Base-by-base conservation (phyloP, 495 filamentous ascomycete genomes). In the Xylaria nigripes region DNA sequence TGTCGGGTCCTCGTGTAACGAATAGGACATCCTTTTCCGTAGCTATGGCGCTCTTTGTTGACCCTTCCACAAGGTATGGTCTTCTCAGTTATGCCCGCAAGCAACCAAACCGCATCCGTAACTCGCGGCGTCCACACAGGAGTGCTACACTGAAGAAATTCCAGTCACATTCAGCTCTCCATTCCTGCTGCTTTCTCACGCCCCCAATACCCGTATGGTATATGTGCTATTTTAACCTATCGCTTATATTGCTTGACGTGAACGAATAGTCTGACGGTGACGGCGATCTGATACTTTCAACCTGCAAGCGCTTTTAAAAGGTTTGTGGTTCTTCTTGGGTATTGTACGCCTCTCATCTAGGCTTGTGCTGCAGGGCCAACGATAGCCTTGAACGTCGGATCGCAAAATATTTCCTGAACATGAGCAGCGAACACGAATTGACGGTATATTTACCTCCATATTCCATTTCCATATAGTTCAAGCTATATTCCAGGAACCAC, bases 41-140 rank as follows among this genome's bases (percentile, higher is more conserved):
- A 30, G 32, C 15, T 40, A 47, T 36, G 38, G 22, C 22, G 36
- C 15, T 41, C 48, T 50, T 41, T 21, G 9, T 34, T 34, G 16
- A 34, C 51, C 46, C 43, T 44, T 44, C 51, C 48, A 54, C 36
- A 25, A 40, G 32, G 52, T 24, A 6, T 40, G 19, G 24, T n/a
- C 24, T 29, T 30, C 7, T 12, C 16, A 47, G 18, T 9, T 3
- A 54, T 48, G 52, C 36, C 48, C 16, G 19, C 45, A 44, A 55
- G 45, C 45, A 25, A 45, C 52, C 23, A 34, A 42, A 15, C 27
- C 19, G 13, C 25, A 41, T 45, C 18, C 18, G 7, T 12, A 27
- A n/a, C 15, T 15, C 12, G 30, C 25, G 32, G 15, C 15, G 6
- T 13, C 6, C 32, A 13, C 8, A 2, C 32, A 13, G 32, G 13